A percentile compares a stretch with the other conserved stretches of the same genome.
These are phyloP conservation scores for Xylaria sp. DNA, from an alignment of 2,329 filamentous ascomycete genomes.

Conservation along the genomic window DNA sequence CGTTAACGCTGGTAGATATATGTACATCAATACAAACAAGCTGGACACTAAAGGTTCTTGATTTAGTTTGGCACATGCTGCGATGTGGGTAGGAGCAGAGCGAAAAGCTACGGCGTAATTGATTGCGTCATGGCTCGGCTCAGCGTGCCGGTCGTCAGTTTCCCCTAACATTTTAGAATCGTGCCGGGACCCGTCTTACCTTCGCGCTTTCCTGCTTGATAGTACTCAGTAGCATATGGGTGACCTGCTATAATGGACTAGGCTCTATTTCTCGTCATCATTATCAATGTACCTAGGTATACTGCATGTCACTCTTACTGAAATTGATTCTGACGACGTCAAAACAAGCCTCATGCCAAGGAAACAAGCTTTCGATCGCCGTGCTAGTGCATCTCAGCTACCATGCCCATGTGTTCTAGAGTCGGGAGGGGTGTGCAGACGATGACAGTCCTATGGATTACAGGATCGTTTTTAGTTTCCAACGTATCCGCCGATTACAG, in stretches of 20 bases:
- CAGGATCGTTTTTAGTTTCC: neutral
- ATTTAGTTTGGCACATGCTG: neutral
- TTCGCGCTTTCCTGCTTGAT: neutral
- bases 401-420: neutral
- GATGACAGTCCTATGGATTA: constrained; percentile 11
- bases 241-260: neutral
- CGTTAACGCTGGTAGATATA: constrained; percentile 4
- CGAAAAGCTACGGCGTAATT: constrained; percentile 1
- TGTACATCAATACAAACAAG: neutral
- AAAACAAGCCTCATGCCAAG: constrained; percentile 28
- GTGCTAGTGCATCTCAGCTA: constrained; percentile 1
- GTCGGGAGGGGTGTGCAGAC: neutral
- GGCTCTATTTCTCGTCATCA: neutral
- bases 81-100: neutral
- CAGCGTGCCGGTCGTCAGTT: constrained; percentile 7
- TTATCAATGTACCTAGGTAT: constrained; percentile 1
- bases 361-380: constrained; percentile 17
- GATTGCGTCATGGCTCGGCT: constrained; percentile 32
- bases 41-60: neutral
- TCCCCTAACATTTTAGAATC: neutral
- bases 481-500: neutral
- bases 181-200: neutral
- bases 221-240: neutral
- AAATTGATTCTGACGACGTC: constrained; percentile 22
- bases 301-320: constrained; percentile 4